A percentile compares a stretch with the other conserved stretches of the same genome.
These are phyloP conservation scores for Pythium guiyangense DNA, from an alignment of 352 stramenopile genomes.

Conservation along the genomic window DNA sequence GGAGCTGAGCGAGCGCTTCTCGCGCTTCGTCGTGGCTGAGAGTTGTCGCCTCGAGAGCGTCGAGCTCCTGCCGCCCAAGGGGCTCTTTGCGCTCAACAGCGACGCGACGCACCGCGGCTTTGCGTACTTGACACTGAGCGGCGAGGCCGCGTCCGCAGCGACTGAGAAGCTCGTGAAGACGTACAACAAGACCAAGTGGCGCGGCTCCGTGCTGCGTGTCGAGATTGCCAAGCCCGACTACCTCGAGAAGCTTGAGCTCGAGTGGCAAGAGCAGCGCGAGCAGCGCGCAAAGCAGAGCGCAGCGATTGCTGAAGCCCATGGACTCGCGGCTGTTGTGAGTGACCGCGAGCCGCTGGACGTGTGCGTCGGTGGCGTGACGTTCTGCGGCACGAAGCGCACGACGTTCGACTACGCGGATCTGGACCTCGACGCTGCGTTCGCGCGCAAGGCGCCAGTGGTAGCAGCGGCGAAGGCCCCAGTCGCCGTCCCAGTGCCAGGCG, in stretches of 20 bases:
- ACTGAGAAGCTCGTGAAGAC: slow-evolving; percentile 49
- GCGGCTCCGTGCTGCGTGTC: slow-evolving; percentile 49
- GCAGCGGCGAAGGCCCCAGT: neutral
- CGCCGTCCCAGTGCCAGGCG: neutral
- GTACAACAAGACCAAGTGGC: slow-evolving; percentile 76
- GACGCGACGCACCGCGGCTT: slow-evolving; percentile 32
- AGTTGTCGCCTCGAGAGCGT: slow-evolving; percentile 32
- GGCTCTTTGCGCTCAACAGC: slow-evolving; percentile 9
- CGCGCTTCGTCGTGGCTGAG: slow-evolving; percentile 28
- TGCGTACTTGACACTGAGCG: slow-evolving; percentile 52
- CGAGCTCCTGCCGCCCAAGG: slow-evolving; percentile 34
- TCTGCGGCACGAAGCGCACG: slow-evolving; percentile 21
- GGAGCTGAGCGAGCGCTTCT: slow-evolving; percentile 67
- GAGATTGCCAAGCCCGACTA: slow-evolving; percentile 54
- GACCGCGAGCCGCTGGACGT: slow-evolving; percentile 10
- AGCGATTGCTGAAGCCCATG: slow-evolving; percentile 4
- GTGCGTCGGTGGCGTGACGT: slow-evolving; percentile 18
- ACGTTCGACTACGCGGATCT: slow-evolving; percentile 19
- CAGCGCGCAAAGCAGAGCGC: neutral
- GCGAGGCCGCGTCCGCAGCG: slow-evolving; percentile 20
- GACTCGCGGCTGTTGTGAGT: neutral
- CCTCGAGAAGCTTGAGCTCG: slow-evolving; percentile 28
- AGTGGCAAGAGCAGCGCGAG: slow-evolving; percentile 25
- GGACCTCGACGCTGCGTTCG: slow-evolving; percentile 6
- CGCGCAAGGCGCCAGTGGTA: neutral